Evolutionary conservation across 257 asterid genomes (phyloP).

Genomic region (Vinca minor): DNA sequence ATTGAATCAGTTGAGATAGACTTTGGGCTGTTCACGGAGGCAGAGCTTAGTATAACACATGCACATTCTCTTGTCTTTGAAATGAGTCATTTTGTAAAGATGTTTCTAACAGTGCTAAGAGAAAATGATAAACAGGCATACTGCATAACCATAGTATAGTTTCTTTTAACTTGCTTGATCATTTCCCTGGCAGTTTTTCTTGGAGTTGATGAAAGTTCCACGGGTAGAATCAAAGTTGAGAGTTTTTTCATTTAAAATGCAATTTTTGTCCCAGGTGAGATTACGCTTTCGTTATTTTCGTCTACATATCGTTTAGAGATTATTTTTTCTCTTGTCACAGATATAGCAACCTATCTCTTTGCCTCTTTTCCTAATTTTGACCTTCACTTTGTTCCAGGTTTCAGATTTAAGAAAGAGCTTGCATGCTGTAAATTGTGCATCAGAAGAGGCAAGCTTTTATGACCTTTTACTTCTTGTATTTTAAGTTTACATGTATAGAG

Average conservation of each 20-base stretch:
- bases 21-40: too few relatives aligned
- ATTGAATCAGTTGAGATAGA: background rate
- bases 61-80: background rate
- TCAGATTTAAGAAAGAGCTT: slow-evolving; percentile 50
- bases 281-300: slow-evolving; percentile 6
- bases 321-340: background rate
- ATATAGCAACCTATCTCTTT: background rate
- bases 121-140: background rate
- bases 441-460: slow-evolving; percentile 58
- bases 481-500: background rate
- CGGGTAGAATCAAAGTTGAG: slow-evolving; percentile 70
- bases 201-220: slow-evolving; percentile 82
- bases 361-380: background rate
- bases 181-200: slow-evolving; percentile 50
- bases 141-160: background rate
- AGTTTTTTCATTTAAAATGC: slow-evolving; percentile 65
- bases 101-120: background rate
- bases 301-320: background rate
- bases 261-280: slow-evolving; percentile 57
- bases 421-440: slow-evolving; percentile 51
- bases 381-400: slow-evolving; percentile 28
- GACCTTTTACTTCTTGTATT: slow-evolving; percentile 14
- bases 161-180: slow-evolving; percentile 1
- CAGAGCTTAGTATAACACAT: too few relatives aligned
- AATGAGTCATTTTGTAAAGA: background rate